Base-by-base conservation (phyloP, 148 eudicot genomes). In the Cornus kousa region DNA sequence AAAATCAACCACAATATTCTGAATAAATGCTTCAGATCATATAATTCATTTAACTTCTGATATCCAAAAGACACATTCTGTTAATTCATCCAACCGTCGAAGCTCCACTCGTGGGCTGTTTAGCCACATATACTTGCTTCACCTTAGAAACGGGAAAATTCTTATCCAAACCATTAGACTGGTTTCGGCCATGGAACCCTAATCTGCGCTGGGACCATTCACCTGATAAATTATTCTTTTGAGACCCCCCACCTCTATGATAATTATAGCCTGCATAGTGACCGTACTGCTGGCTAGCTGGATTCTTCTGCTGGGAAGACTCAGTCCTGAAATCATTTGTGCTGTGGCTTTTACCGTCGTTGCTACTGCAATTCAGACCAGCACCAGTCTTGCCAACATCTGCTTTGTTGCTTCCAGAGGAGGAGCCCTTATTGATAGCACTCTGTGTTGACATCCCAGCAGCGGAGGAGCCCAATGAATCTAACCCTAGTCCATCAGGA, bases 91-190 rank as follows among this genome's bases (percentile, higher is more conserved):
- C 76, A 31, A 68, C 71, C 60, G 84, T 62, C 66, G 90, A 86
- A 75, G 82, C 76, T 77, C 87, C 97, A 43, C 77, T 75, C 1
- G 81, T 72, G 48, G 48, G 7, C 85, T 91, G 99, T 83, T 96
- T 96, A 65, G 98, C 92, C 73, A 96, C 99, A 75, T 96, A 96
- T 55, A 96, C 84, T 81, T 96, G 99, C 81, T 93, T 96, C 74
- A 93, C 82, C 78, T 94, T 96, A 23, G 92, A 59, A 13, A 83
- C 69, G 64, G 91, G 86, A 62, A 83, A 88, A 74, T 78, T 85
- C 84, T 91, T 90, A n/a, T 91, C 99, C 16, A 86, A 78, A 66
- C 87, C 88, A 14, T 80, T 31, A 22, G 92, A 89, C 31, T 90
- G 88, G 84, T 85, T 90, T 81, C 94, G 84, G 79, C 91, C 98